These are phyloP conservation scores for Trypanosoma conorhini DNA, from an alignment of 208 protist species.

Conservation along the genomic window DNA sequence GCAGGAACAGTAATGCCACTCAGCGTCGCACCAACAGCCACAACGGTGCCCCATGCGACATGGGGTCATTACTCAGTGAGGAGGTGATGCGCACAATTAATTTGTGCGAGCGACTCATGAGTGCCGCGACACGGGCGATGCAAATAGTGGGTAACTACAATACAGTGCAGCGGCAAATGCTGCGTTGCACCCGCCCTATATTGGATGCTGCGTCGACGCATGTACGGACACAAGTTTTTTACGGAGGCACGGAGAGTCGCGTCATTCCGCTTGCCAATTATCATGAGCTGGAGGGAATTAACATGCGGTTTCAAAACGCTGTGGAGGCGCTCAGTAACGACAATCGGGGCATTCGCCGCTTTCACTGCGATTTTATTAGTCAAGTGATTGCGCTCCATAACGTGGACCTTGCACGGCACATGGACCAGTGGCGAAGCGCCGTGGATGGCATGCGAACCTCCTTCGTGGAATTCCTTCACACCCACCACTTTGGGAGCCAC, in stretches of 20 bases:
- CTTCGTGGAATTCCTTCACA: slow-evolving; percentile 84
- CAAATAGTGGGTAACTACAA: slow-evolving; percentile 88
- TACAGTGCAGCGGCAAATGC: slow-evolving; percentile 70
- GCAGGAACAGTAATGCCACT: background rate
- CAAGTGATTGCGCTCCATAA: slow-evolving; percentile 85
- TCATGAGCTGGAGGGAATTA: slow-evolving; percentile 81
- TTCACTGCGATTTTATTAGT: slow-evolving; percentile 83
- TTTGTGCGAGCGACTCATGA: slow-evolving; percentile 57
- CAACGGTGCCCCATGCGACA: background rate
- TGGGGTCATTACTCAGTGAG: slow-evolving; percentile 31
- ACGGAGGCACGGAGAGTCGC: slow-evolving; percentile 40
- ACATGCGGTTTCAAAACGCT: slow-evolving; percentile 82
- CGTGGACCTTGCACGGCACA: slow-evolving; percentile 89
- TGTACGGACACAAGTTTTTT: slow-evolving; percentile 63
- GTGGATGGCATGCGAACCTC: slow-evolving; percentile 84
- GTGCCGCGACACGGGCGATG: slow-evolving; percentile 57
- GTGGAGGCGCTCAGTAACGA: slow-evolving; percentile 79
- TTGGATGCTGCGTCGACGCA: slow-evolving; percentile 55
- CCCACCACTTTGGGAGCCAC: slow-evolving; percentile 77
- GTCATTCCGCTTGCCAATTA: slow-evolving; percentile 65
- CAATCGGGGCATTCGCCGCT: slow-evolving; percentile 84
- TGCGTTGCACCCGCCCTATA: slow-evolving; percentile 77
- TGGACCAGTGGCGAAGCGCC: slow-evolving; percentile 91
- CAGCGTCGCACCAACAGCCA: background rate
- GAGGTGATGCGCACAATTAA: slow-evolving; percentile 34